Percentiles rank a stretch among this genome's conserved stretches.
phyloP scores from a whole-genome alignment of 192 early-diverging fungal species.

The Gonapodya sp. region DNA sequence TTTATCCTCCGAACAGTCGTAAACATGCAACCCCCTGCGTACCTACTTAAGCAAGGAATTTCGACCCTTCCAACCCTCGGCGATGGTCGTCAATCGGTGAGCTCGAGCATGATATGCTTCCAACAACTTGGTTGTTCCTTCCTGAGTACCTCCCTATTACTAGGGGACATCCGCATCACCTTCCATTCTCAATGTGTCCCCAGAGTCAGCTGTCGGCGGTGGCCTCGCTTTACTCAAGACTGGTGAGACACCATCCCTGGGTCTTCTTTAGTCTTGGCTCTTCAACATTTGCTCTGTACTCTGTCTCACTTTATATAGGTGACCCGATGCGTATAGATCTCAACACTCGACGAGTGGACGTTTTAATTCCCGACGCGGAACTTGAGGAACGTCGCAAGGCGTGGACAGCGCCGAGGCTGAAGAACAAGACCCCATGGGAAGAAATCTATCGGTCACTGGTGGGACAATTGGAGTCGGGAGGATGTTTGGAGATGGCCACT shows the following conservation, averaged over 20 bases:
- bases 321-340: slow-evolving; percentile 1
- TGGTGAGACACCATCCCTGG: too few species aligned
- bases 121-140: too few species aligned
- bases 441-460: background rate
- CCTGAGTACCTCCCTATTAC: background rate
- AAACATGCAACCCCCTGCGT: slow-evolving; percentile 8
- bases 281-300: too few species aligned
- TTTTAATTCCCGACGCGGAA: background rate
- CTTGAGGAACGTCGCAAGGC: background rate
- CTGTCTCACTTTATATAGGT: background rate
- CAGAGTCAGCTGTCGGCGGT: background rate
- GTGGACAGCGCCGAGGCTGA: background rate
- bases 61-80: background rate
- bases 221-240: slow-evolving; percentile 3
- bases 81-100: slow-evolving; percentile 6
- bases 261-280: too few species aligned
- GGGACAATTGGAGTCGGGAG: background rate
- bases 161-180: slow-evolving; percentile 5
- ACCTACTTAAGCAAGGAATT: slow-evolving; percentile 6
- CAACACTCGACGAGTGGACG: slow-evolving; percentile 1
- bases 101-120: too few species aligned
- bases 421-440: slow-evolving; percentile 10
- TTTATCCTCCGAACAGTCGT: background rate
- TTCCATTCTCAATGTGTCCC: slow-evolving; percentile 8
- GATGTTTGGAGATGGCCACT: background rate